A percentile compares a stretch with the other conserved stretches of the same genome.
Conservation (phyloP, 805 yeast species). For the Candida khao-thaluensis region DNA sequence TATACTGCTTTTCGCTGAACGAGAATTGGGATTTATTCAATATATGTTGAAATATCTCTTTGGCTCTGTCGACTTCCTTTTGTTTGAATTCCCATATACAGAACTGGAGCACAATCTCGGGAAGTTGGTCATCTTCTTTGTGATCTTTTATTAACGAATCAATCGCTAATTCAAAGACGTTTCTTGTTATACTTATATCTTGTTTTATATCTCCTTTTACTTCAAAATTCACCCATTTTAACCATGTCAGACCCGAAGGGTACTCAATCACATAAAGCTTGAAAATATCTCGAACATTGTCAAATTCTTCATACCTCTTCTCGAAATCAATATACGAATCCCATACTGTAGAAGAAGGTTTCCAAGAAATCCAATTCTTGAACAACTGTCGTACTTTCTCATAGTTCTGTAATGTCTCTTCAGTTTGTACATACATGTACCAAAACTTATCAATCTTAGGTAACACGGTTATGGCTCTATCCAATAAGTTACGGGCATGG, state of each 20-base stretch:
- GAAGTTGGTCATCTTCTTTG: slow-evolving; percentile 23
- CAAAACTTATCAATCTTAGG: slow-evolving; percentile 86
- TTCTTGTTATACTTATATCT: slow-evolving; percentile 51
- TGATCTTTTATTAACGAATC: slow-evolving; percentile 44
- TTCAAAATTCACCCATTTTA: slow-evolving; percentile 75
- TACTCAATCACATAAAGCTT: slow-evolving; percentile 46
- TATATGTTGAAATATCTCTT: slow-evolving; percentile 55
- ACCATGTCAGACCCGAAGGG: slow-evolving; percentile 56
- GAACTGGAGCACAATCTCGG: slow-evolving; percentile 51
- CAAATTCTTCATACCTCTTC: slow-evolving; percentile 56
- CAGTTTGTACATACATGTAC: slow-evolving; percentile 79
- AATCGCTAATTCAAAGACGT: slow-evolving; percentile 65
- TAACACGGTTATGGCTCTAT: slow-evolving; percentile 68
- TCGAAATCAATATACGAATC: slow-evolving; percentile 72
- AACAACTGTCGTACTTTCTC: slow-evolving; percentile 63
- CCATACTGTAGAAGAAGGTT: slow-evolving; percentile 71
- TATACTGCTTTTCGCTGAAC: slow-evolving; percentile 28
- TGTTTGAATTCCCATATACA: slow-evolving; percentile 67
- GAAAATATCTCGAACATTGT: slow-evolving; percentile 58
- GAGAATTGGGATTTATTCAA: slow-evolving; percentile 28
- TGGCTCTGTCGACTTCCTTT: slow-evolving; percentile 61
- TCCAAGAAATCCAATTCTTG: slow-evolving; percentile 79
- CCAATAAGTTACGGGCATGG: slow-evolving; percentile 84
- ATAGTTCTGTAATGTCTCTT: slow-evolving; percentile 70
- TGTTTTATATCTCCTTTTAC: slow-evolving; percentile 41